Evolutionary conservation across 2,329 filamentous ascomycete genomes (phyloP).

Genomic region (Pestalotiopsis sp.): DNA sequence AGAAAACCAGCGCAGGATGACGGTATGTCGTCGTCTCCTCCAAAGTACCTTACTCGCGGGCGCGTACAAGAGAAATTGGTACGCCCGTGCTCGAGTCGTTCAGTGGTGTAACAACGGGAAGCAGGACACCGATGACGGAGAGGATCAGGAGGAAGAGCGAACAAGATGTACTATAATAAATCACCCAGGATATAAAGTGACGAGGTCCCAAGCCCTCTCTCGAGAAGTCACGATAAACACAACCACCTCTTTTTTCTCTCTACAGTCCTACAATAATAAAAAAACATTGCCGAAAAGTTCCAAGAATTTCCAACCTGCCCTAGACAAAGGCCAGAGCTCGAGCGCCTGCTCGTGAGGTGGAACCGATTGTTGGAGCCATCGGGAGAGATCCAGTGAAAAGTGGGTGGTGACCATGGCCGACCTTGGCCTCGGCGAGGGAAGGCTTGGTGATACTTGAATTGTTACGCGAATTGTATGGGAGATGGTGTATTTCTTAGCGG

Average conservation of each 20-base stretch:
- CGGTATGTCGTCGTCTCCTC: not conserved
- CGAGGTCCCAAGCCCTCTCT: not conserved
- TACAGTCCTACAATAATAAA: not conserved
- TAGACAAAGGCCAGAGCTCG: not conserved
- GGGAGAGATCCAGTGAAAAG: not conserved
- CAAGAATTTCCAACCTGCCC: not conserved
- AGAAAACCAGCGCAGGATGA: not conserved
- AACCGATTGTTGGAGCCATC: not conserved
- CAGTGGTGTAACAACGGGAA: not conserved
- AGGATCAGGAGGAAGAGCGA: not conserved
- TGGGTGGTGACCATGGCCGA: not conserved
- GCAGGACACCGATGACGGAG: not conserved
- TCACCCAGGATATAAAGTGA: not conserved
- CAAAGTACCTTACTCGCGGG: not conserved
- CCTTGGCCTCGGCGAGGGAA: not conserved
- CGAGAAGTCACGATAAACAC: not conserved
- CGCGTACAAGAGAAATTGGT: not conserved
- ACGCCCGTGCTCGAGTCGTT: not conserved
- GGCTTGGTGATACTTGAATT: not conserved
- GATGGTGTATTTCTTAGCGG: not conserved
- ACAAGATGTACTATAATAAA: not conserved
- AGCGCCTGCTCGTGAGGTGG: not conserved
- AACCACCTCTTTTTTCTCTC: not conserved
- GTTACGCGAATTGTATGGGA: not conserved
- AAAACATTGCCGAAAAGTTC: not conserved